Conservation (phyloP, 768 basidiomycete genomes). For the Hemileccinum impolitum region DNA sequence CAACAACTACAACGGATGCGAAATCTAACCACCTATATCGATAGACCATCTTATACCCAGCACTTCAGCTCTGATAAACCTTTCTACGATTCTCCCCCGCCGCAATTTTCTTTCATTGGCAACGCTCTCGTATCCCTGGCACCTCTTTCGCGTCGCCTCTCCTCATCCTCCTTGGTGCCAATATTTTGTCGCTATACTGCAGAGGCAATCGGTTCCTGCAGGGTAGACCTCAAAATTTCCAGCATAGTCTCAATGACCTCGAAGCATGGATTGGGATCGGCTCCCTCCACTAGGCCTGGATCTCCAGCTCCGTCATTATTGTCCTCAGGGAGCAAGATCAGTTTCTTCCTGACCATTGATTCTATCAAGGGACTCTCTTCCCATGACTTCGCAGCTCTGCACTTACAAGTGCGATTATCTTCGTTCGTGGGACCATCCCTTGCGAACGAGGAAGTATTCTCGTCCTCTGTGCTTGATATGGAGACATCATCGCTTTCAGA, state of each 20-base stretch:
- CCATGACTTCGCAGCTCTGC: conserved; percentile 83
- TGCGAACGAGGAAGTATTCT: conserved; percentile 76
- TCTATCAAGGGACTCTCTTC: conserved; percentile 84
- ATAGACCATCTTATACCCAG: conserved; percentile 88
- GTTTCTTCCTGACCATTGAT: conserved; percentile 84
- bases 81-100: conserved; percentile 86
- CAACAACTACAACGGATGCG: conserved; percentile 93
- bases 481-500: conserved; percentile 69
- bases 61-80: conserved; percentile 94
- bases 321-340: conserved; percentile 75
- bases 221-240: conserved; percentile 78
- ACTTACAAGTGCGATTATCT: conserved; percentile 85
- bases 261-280: conserved; percentile 58
- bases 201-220: conserved; percentile 94
- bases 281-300: conserved; percentile 66
- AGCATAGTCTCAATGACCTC: conserved; percentile 58
- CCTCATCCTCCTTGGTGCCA: conserved; percentile 72
- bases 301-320: conserved; percentile 69
- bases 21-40: conserved; percentile 84
- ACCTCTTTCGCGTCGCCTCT: conserved; percentile 72
- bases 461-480: conserved; percentile 72
- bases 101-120: conserved; percentile 91
- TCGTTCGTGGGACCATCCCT: conserved; percentile 75
- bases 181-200: conserved; percentile 93
- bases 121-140: conserved; percentile 80